Evolutionary conservation across 148 eudicot genomes (phyloP), one percentile per base, ranked within the genome.

Genomic region (Diospyros lotus): DNA sequence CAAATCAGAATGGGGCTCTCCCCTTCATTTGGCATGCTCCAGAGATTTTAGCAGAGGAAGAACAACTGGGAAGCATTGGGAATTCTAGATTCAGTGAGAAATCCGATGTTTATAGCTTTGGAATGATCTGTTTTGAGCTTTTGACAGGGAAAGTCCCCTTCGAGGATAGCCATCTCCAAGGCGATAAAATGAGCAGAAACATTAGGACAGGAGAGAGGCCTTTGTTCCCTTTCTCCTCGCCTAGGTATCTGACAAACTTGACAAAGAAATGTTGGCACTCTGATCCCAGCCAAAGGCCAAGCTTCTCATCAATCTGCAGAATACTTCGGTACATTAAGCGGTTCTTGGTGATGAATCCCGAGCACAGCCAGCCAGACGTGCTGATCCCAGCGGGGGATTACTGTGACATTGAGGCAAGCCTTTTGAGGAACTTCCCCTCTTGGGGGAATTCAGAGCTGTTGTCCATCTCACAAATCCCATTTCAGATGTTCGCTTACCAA

Each of bases 101-200:
- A 42, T 79, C 95, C 50, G 95, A 93, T 61, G 89, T 90, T 13
- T 93, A 93, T 63, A 93, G 97, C 80, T 93, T 87, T 65, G 93
- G 88, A 59, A 93, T 93, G 96, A 83, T 90, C 28, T 87, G 96
- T 73, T 91, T 93, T 76, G 89, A 93, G 78, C 83, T 93, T 82
- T 71, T 93, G 73, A 89, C 89, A 0, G 93, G 92, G 55, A 93
- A 93, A 83, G 87, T 89, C 41, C 96, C 93, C 7, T 91, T 89
- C 38, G 93, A 89, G 58, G 98, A 89, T 63, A 55, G 89, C 55
- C 97, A 89, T 84, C 87, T 91, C 11, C 97, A 91, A 77, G 97
- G 92, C 79, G 93, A 89, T 40, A 87, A 87, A 71, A 88, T 87
- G 93, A 85, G 85, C 60, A 73, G 90, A 78, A 91, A 91, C 75